Evolutionary conservation across 306 rosid genomes (phyloP), one percentile per base, ranked within the genome.

Genomic region (barrel medic (Medicago truncatula)): DNA sequence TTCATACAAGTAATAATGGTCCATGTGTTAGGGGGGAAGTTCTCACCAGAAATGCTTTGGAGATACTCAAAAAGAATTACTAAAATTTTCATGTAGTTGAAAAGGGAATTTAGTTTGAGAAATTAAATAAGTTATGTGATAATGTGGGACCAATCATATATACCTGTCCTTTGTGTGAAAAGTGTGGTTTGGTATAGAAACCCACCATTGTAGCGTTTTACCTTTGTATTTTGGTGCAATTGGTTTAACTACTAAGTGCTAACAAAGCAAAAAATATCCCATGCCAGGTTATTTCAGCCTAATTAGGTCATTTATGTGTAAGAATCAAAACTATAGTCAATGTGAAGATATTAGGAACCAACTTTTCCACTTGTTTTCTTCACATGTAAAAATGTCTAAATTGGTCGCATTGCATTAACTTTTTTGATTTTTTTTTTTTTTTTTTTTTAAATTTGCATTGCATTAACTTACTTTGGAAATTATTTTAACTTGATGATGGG

Each of bases 11-110:
- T 76, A 78, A 91, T 88, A 82, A 88, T 85, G 87, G 86, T 87
- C 83, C 93, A 83, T 84, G 88, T 86, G 90, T 79, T 66, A 67
- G 83, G 79, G 85, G 79, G 86, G 74, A 79, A 83, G 76, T 73
- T 80, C 79, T 84, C 89, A 86, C 90, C 97, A 87, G 87, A 88
- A 87, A 87, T 84, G 92, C 97, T 89, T 89, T 74, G 81, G 83
- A 71, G 76, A 66, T 84, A 89, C 97, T 91, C 92, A 79, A 91
- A 85, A 80, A 74, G 84, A 83, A 78, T 81, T 79, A 67, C 74
- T 83, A 72, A 70, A 79, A 76, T 84, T 85, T 85, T 67, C 76
- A 71, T 69, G 61, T 57, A 59, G 71, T 28, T 28, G 78, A 52
- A 75, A 83, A 71, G 63, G 52, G 75, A 9, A 34, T 66, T 74